These are phyloP conservation scores for Globisporangium apiculatum DNA, from an alignment of 352 stramenopile species.

Conservation along the genomic window DNA sequence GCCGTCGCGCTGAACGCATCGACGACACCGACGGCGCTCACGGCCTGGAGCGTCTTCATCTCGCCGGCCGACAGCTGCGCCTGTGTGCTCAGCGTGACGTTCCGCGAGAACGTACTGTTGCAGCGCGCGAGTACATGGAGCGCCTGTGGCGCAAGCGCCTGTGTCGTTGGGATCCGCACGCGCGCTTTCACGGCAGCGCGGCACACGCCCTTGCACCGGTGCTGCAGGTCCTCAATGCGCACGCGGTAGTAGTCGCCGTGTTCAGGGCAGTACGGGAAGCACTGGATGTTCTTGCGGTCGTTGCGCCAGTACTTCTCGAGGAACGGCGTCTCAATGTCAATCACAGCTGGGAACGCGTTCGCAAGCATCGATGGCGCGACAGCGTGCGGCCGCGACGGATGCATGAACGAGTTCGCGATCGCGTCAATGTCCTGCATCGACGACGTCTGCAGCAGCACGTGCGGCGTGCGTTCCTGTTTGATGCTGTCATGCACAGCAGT, in stretches of 20 bases:
- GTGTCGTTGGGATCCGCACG: slow-evolving; percentile 42
- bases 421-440: slow-evolving; percentile 37
- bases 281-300: slow-evolving; percentile 90
- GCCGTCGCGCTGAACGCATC: slow-evolving; percentile 41
- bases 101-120: slow-evolving; percentile 79
- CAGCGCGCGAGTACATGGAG: slow-evolving; percentile 69
- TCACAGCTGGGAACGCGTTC: slow-evolving; percentile 34
- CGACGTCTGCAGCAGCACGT: not conserved
- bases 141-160: slow-evolving; percentile 26
- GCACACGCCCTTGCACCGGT: slow-evolving; percentile 80
- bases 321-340: slow-evolving; percentile 79
- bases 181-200: slow-evolving; percentile 69
- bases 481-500: slow-evolving; percentile 13
- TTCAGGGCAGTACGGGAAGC: slow-evolving; percentile 86
- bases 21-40: slow-evolving; percentile 62
- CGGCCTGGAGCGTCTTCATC: slow-evolving; percentile 61
- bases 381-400: slow-evolving; percentile 16
- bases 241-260: slow-evolving; percentile 88
- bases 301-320: slow-evolving; percentile 90
- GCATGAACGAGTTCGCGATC: slow-evolving; percentile 49
- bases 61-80: slow-evolving; percentile 39
- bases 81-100: slow-evolving; percentile 42
- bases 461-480: slow-evolving; percentile 29
- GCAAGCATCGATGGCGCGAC: slow-evolving; percentile 8
- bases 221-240: slow-evolving; percentile 79